These are phyloP conservation scores for Trametes sp. DNA, from an alignment of 1,284 basidiomycete genomes.

Conservation along the genomic window DNA sequence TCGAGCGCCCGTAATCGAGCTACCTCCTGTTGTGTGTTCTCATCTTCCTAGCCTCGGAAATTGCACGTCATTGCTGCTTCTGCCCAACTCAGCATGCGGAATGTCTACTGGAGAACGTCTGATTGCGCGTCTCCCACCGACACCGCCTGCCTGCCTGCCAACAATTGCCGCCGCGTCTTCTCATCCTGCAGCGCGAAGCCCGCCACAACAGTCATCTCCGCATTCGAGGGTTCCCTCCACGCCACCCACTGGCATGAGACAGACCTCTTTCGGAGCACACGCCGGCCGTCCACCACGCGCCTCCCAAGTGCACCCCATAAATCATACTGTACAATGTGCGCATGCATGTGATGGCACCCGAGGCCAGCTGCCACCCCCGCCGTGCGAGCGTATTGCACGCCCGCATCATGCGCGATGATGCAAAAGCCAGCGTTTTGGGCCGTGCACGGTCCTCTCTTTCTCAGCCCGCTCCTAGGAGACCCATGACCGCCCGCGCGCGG, in stretches of 20 bases:
- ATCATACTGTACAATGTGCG: too few relatives aligned
- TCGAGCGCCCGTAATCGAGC: background rate
- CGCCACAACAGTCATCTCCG: slow-evolving; percentile 6
- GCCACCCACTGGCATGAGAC: too few relatives aligned
- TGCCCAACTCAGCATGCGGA: background rate
- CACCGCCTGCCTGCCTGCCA: background rate
- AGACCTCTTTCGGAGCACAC: too few relatives aligned
- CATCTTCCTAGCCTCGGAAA: background rate
- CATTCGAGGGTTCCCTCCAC: slow-evolving; percentile 10
- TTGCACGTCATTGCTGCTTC: background rate
- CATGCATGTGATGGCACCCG: background rate
- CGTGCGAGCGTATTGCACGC: background rate
- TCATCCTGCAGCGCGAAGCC: too few relatives aligned
- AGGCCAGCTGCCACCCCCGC: background rate
- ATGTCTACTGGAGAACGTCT: background rate
- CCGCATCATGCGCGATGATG: too few relatives aligned
- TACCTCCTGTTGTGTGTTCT: too few relatives aligned
- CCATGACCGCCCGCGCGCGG: slow-evolving; percentile 13
- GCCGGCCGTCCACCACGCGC: too few relatives aligned
- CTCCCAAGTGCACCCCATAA: background rate
- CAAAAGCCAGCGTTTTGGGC: too few relatives aligned
- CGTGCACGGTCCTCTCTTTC: background rate
- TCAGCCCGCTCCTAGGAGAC: background rate
- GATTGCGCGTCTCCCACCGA: background rate
- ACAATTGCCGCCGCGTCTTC: background rate